Base-by-base conservation (phyloP, 2,329 filamentous ascomycete genomes). In the Ceratocystis harringtonii region DNA sequence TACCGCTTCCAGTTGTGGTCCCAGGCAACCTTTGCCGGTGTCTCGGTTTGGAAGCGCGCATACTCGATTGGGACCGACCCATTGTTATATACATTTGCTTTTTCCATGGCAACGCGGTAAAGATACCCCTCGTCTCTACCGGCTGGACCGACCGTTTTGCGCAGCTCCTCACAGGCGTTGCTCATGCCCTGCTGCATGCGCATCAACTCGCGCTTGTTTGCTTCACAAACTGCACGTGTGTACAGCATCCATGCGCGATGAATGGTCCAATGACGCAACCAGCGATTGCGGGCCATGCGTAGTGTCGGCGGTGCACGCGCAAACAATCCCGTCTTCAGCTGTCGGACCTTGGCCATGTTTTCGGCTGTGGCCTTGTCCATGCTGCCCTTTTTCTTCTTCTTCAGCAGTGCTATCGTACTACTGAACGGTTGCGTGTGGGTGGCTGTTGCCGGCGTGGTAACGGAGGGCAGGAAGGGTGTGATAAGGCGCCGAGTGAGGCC, bases 221-320 rank as follows among this genome's bases (percentile, higher is more conserved):
- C 77, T 69, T 82, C 79, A 61, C 85, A 85, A 71, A 85, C 81
- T 73, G 88, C 83, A 70, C 86, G 82, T 71, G 86, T 85, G 77
- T 87, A 88, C 36, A 97, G 80, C 71, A 89, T 81, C 90, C 92
- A 97, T 25, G 92, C 92, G 71, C 94, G 91, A 80, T 97, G 92
- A 76, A 99, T 97, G 63, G 94, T 97, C 94, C 94, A 99, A 80
- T 99, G 94, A 60, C 94, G 89, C 69, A 99, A 85, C 76, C 85
- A 83, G 66, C 94, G 86, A 75, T 88, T 88, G 71, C 92, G 90
- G 50, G 85, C 90, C 82, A 97, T 92, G 71, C 90, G 88, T 69
- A 99, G 83, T 0, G 94, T 92, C 0, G 82, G 77, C 4, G 81
- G 81, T 0, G 79, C 77, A n/a, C 73, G 74, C 36, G 78, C 78